Conservation (phyloP, 2,329 filamentous ascomycete species). For the Curvularia eragrostidis region DNA sequence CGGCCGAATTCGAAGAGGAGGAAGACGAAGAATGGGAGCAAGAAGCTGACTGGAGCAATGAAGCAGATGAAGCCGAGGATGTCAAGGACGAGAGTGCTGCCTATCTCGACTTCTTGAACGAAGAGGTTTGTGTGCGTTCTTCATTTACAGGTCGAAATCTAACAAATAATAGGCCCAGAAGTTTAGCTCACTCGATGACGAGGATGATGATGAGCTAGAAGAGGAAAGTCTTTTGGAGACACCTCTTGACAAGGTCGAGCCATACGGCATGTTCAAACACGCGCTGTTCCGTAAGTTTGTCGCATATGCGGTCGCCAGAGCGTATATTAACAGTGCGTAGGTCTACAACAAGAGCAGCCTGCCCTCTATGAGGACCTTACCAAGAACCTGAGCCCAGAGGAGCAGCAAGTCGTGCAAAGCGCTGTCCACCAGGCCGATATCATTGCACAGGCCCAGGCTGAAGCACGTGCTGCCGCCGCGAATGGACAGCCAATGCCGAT, state of each 20-base stretch:
- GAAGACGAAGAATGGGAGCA: slow-evolving; percentile 84
- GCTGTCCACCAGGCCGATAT: slow-evolving; percentile 76
- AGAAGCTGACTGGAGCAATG: slow-evolving; percentile 72
- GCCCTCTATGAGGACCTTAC: slow-evolving; percentile 85
- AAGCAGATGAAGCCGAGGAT: slow-evolving; percentile 69
- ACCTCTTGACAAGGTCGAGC: slow-evolving; percentile 92
- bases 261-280: slow-evolving; percentile 86
- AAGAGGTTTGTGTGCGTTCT: slow-evolving; percentile 67
- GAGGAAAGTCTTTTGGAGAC: slow-evolving; percentile 93
- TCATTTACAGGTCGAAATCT: slow-evolving; percentile 27
- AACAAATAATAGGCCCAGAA: slow-evolving; percentile 71
- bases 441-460: slow-evolving; percentile 48
- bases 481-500: slow-evolving; percentile 30
- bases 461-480: slow-evolving; percentile 31
- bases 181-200: slow-evolving; percentile 71
- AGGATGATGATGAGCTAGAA: slow-evolving; percentile 88
- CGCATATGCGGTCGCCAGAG: neutral
- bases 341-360: slow-evolving; percentile 87
- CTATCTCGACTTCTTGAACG: slow-evolving; percentile 94
- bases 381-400: slow-evolving; percentile 77
- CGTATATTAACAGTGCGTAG: slow-evolving; percentile 58
- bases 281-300: slow-evolving; percentile 77
- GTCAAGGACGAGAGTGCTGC: slow-evolving; percentile 89
- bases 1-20: slow-evolving; percentile 76
- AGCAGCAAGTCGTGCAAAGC: slow-evolving; percentile 79